A percentile compares a stretch with the other conserved stretches of the same genome.
Conservation (phyloP, 768 basidiomycete genomes). For the Termitomyces bulborhizus region DNA sequence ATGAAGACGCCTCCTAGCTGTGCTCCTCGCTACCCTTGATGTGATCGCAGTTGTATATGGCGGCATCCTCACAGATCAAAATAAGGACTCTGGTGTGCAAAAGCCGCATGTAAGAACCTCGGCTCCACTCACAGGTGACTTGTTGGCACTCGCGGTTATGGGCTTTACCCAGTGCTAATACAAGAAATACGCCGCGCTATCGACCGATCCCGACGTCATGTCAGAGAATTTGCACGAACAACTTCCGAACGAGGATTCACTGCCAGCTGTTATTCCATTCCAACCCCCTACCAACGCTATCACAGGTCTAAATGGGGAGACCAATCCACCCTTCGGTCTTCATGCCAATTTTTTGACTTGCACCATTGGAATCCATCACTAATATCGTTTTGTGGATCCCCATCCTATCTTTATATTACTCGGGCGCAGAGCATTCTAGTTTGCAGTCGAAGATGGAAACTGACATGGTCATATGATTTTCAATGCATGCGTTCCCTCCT, state of each 20-base stretch:
- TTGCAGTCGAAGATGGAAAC: constrained; percentile 49
- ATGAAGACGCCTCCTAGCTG: constrained; percentile 57
- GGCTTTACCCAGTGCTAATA: constrained; percentile 78
- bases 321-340: constrained; percentile 75
- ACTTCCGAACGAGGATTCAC: constrained; percentile 26
- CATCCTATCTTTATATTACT: constrained; percentile 65
- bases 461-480: constrained; percentile 61
- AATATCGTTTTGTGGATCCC: constrained; percentile 70
- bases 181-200: constrained; percentile 70
- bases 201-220: constrained; percentile 51
- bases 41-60: constrained; percentile 82
- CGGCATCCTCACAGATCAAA: constrained; percentile 29
- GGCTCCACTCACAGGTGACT: constrained; percentile 64
- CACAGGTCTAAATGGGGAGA: constrained; percentile 25
- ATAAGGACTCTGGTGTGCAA: constrained; percentile 6
- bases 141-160: constrained; percentile 65
- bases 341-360: constrained; percentile 80
- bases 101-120: constrained; percentile 22
- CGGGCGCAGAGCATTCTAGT: constrained; percentile 58
- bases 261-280: constrained; percentile 5
- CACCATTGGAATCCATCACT: constrained; percentile 71
- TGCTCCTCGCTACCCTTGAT: constrained; percentile 75
- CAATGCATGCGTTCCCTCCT: constrained; percentile 58
- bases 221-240: constrained; percentile 38
- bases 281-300: background rate